Evolutionary conservation across 1,139 yeast genomes (phyloP), one percentile per base, ranked within the genome.

Genomic region (Arxiozyma slooffiae): DNA sequence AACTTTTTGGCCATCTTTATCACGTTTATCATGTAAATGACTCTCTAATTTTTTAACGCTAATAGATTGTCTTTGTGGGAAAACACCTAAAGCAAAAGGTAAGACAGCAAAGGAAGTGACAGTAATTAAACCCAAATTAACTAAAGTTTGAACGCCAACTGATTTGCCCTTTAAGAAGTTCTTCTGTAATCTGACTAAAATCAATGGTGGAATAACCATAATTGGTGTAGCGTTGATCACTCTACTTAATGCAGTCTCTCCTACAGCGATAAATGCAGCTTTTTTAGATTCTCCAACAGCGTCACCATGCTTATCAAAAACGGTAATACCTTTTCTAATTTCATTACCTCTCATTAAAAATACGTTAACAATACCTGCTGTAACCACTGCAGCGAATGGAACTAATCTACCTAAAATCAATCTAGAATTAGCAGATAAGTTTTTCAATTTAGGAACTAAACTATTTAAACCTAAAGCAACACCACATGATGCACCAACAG

Each of bases 331-430:
- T 66, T 85, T 85, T 60, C 80, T 81, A 65, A 92, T 82, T 70
- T 92, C 98, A 69, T 89, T 95, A 54, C 94, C 81, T 71, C 98
- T 81, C 98, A 92, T 92, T 57, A 94, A 76, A 63, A 87, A 87
- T 30, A 92, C 97, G 61, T 92, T 92, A 42, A 89, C 95, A 39
- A 90, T 75, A 64, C 97, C 97, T 1, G 98, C 98, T 46, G 94
- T 82, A 0, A 90, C 97, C 40, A 92, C 98, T 4, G 98, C 98
- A 1, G 97, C 97, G 70, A 92, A 92, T 6, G 98, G 98, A 7
- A 92, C 96, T 53, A 92, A 75, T 59, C 98, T 80, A 41, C 90
- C 83, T 55, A 92, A 71, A 44, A 90, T 75, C 61, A 82, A 70
- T 63, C 75, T 80, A 14, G 97, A 81, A 54, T 72, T 74, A 3